Evolutionary conservation across 108 stramenopile species (phyloP).

Genomic region (Nannochloropsis salina): DNA sequence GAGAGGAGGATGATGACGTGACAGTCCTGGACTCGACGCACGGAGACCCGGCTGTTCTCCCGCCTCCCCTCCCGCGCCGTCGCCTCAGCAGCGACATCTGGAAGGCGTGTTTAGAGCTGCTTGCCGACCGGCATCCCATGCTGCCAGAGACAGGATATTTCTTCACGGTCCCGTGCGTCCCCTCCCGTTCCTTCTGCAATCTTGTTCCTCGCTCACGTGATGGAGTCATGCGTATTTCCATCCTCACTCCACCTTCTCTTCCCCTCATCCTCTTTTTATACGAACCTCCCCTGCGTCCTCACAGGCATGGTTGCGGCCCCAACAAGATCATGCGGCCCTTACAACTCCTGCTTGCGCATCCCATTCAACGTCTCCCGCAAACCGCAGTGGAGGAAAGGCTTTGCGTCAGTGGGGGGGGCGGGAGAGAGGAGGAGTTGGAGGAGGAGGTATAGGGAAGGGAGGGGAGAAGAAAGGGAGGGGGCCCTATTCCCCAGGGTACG

Average conservation of each 20-base stretch:
- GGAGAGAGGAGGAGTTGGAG: neutral
- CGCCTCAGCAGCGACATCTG: neutral
- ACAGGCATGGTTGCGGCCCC: slow-evolving; percentile 10
- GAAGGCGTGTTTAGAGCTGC: neutral
- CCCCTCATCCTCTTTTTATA: neutral
- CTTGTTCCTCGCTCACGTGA: neutral
- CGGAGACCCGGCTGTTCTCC: neutral
- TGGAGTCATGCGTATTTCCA: neutral
- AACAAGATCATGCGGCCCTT: neutral
- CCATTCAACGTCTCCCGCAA: neutral
- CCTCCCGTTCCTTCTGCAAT: neutral
- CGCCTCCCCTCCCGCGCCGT: neutral
- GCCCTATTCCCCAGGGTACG: no score
- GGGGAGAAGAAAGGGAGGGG: neutral
- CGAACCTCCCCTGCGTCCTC: neutral
- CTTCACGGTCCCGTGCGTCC: neutral
- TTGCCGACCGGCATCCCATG: neutral
- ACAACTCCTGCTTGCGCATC: neutral
- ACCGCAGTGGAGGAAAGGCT: neutral
- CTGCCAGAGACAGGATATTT: neutral
- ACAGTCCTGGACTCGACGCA: no score
- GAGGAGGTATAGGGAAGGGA: neutral
- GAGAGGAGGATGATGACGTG: no score
- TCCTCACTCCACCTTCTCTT: neutral
- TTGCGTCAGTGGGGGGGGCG: neutral